A percentile compares a stretch with the other conserved stretches of the same genome.
Conservation (phyloP, 495 filamentous ascomycete species). For the Alectoria sarmentosa region DNA sequence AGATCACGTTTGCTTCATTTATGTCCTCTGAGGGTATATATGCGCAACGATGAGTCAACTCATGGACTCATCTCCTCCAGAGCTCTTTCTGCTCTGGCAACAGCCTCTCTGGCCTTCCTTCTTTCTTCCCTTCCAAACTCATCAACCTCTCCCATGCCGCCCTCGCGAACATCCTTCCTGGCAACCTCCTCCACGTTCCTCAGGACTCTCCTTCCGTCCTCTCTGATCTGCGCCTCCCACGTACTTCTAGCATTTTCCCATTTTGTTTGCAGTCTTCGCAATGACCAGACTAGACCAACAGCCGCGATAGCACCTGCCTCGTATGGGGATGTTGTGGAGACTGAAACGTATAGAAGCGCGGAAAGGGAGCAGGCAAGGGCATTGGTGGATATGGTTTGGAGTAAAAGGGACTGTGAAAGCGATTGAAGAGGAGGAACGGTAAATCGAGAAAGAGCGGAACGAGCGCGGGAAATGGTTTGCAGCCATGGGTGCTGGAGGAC, state of each 20-base stretch:
- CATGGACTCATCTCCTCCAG: conserved; percentile 7
- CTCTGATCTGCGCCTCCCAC: conserved; percentile 72
- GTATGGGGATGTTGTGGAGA: conserved; percentile 51
- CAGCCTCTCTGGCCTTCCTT: conserved; percentile 46
- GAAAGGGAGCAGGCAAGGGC: conserved; percentile 56
- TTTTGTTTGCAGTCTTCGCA: conserved; percentile 65
- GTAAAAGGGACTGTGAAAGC: conserved; percentile 67
- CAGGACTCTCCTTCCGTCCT: conserved; percentile 70
- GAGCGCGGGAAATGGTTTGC: conserved; percentile 41
- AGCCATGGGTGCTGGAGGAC: conserved; percentile 33
- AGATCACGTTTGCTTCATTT: too few species aligned
- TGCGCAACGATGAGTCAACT: not conserved
- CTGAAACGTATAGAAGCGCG: conserved; percentile 60
- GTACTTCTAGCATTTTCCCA: conserved; percentile 65
- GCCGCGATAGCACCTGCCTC: conserved; percentile 76
- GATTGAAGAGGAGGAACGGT: conserved; percentile 73
- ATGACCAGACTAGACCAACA: conserved; percentile 64
- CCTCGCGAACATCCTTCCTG: conserved; percentile 47
- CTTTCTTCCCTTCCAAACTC: conserved; percentile 41
- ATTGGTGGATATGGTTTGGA: conserved; percentile 64
- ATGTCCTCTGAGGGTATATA: not conserved
- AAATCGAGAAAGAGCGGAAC: conserved; percentile 48
- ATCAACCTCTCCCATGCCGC: conserved; percentile 33
- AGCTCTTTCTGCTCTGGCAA: conserved; percentile 38
- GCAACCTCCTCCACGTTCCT: conserved; percentile 60